phyloP scores from a whole-genome alignment of 2,329 filamentous ascomycete genomes.

The Alternaria sp. region DNA sequence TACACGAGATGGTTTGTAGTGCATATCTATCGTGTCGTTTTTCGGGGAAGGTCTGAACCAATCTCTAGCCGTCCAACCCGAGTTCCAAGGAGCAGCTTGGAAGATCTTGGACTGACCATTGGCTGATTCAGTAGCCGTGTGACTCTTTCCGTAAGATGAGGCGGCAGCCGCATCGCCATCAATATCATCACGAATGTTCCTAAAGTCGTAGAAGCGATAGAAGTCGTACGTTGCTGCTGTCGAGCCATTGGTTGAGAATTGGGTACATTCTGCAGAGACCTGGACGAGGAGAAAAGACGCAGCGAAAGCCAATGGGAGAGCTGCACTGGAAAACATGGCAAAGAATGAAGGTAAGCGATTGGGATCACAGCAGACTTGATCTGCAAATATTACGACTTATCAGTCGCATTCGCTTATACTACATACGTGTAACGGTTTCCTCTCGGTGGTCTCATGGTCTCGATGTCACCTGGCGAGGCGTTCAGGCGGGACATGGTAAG shows the following conservation, averaged over 20 bases:
- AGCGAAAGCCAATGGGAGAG: slow-evolving; percentile 1
- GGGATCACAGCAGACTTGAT: neutral
- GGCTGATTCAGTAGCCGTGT: neutral
- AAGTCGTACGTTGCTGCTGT: slow-evolving; percentile 20
- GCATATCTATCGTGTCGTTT: slow-evolving; percentile 10
- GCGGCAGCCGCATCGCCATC: neutral
- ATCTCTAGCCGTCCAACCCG: slow-evolving; percentile 18
- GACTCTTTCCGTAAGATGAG: neutral
- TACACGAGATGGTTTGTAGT: slow-evolving; percentile 11
- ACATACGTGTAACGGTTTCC: slow-evolving; percentile 1
- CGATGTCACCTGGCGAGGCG: neutral
- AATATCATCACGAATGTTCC: neutral
- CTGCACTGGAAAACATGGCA: neutral
- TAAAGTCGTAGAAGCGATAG: slow-evolving; percentile 30
- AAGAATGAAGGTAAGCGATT: neutral
- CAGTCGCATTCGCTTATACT: slow-evolving; percentile 1
- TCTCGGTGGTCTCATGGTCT: neutral
- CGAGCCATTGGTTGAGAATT: slow-evolving; percentile 21
- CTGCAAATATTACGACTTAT: neutral
- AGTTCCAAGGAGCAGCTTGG: slow-evolving; percentile 13
- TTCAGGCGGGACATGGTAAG: neutral
- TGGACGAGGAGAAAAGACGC: neutral
- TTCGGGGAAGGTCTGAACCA: slow-evolving; percentile 8
- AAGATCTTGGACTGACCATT: slow-evolving; percentile 12
- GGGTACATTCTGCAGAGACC: slow-evolving; percentile 15